These are phyloP conservation scores for Cladosporium sp. DNA, from an alignment of 2,329 filamentous ascomycete genomes.

Conservation along the genomic window DNA sequence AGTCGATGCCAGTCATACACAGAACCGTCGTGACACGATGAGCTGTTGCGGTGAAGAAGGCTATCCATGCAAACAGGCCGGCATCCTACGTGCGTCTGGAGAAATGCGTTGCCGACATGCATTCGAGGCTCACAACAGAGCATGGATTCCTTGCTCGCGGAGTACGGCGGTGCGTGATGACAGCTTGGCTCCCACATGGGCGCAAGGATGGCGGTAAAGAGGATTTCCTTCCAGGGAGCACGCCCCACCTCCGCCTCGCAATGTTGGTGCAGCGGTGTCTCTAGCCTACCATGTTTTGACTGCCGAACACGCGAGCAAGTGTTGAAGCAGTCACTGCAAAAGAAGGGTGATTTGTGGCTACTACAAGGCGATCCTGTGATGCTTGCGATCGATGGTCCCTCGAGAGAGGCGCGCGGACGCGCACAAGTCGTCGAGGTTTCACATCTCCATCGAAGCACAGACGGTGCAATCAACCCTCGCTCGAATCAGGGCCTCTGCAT, in stretches of 20 bases:
- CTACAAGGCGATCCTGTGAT: not conserved
- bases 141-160: slow-evolving; percentile 10
- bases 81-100: not conserved
- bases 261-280: not conserved
- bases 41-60: slow-evolving; percentile 1
- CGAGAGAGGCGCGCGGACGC: not conserved
- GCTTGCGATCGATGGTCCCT: not conserved
- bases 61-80: not conserved
- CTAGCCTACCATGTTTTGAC: not conserved
- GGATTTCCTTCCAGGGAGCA: slow-evolving; percentile 5
- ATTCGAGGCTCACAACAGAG: not conserved
- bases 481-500: slow-evolving; percentile 6
- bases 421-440: slow-evolving; percentile 6
- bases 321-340: not conserved
- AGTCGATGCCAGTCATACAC: not conserved
- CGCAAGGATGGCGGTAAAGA: not conserved
- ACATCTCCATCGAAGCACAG: slow-evolving; percentile 11
- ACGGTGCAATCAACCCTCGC: slow-evolving; percentile 9
- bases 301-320: not conserved
- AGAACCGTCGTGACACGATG: not conserved
- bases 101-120: not conserved
- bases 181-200: slow-evolving; percentile 9
- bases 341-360: not conserved
- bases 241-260: slow-evolving; percentile 4
- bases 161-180: slow-evolving; percentile 4